Evolutionary conservation across 441 rosid species (phyloP), one percentile per base, ranked within the genome.

Genomic region (Mallotus repandus): DNA sequence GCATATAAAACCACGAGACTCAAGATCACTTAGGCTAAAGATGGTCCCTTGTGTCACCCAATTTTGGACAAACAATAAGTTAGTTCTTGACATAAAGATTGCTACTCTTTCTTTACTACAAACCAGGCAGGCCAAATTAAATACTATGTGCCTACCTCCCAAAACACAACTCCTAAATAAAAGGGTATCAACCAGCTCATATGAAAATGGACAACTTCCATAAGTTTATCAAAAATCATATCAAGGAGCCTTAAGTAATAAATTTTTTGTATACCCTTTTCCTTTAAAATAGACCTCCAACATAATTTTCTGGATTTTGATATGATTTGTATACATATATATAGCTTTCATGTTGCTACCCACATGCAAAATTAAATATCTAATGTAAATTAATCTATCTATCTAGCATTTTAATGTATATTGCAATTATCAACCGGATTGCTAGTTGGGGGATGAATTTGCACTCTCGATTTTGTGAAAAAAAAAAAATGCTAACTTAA

Each of bases 21-120:
- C 59, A 19, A 29, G 3, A 61, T 35, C 4, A 35, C 9, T 61
- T 14, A 11, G 46, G 16, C 18, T 12, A 32, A 11, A 58, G 60
- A 25, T 58, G 77, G 67, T 32, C 75, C 63, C 70, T 19, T 45
- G 55, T 68, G 68, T 32, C 5, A 21, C 52, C 56, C 32, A 5
- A 58, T 5, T 38, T 69, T 55, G 74, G 14, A 59, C 77, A 69
- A 57, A 65, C 50, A 69, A 62, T 59, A 13, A 67, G 65, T 62
- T 45, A 49, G 76, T 45, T 22, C 16, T 38, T 60, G 54, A 63
- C 53, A 54, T 15, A n/a, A 58, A 41, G 35, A 32, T 14, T 54
- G 73, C 54, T 13, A 19, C 13, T 64, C 67, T 41, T 55, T 65
- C 35, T 50, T 45, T 4, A 53, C 6, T 12, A 25, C 73, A 61